A percentile compares a stretch with the other conserved stretches of the same genome.
Evolutionary conservation across 164 flowering plant genomes (phyloP).

Genomic region (Kalanchoe fedtschenkoi): DNA sequence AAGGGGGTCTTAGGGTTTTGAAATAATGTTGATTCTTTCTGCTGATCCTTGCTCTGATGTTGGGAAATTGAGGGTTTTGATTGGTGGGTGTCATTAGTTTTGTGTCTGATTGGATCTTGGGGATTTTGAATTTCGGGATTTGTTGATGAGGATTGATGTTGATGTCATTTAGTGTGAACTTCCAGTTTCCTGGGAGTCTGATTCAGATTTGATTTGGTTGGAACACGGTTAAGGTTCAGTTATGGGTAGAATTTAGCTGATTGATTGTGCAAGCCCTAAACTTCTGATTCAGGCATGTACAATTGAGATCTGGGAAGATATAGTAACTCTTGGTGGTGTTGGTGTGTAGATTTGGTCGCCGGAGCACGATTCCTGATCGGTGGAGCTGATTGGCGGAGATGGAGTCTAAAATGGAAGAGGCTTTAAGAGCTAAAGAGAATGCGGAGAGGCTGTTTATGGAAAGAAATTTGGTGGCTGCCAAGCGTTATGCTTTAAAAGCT

Average conservation of each 20-base stretch:
- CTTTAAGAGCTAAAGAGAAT: conserved; percentile 45
- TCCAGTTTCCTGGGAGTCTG: no score
- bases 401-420: conserved; percentile 56
- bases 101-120: background rate
- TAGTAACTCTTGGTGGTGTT: background rate
- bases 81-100: no score
- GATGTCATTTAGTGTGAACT: no score
- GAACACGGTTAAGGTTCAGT: background rate
- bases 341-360: background rate
- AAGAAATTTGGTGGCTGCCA: conserved; percentile 52
- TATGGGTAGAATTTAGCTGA: background rate
- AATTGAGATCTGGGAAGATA: conserved; percentile 1
- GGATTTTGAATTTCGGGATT: no score
- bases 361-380: background rate
- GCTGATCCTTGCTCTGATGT: background rate
- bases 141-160: no score
- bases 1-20: background rate
- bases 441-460: conserved; percentile 57
- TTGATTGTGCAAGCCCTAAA: background rate
- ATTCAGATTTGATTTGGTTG: no score
- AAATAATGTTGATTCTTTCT: conserved; percentile 1
- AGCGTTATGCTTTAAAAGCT: conserved; percentile 58
- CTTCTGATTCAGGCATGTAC: background rate
- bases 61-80: background rate
- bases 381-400: conserved; percentile 12